Base-by-base conservation (phyloP, 2,329 filamentous ascomycete species). In the Huntiella moniliformis region DNA sequence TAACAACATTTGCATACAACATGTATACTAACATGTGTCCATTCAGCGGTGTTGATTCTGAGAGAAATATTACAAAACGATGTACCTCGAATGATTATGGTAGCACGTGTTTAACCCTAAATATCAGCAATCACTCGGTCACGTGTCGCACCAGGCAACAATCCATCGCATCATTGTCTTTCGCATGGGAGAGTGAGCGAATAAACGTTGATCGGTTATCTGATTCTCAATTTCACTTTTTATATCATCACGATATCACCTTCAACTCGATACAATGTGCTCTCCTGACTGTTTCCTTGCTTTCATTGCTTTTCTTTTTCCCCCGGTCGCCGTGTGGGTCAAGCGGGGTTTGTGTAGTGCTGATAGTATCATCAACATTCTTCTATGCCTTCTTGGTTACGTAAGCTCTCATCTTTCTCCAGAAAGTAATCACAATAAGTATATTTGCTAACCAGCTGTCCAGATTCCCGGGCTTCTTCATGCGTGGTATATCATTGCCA, bases 401-500 rank as follows among this genome's bases (percentile, higher is more conserved):
- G 67, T 70, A 61, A 43, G 66, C 60, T 38, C 34, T n/a, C 18
- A 5, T 31, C 36, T 31, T 38, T 10, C 31, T 10, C 22, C 3
- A 15, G 18, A 44, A 18, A 22, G 22, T 43, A 36, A 39, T 41
- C 44, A 4, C 36, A n/a, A 32, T n/a, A 13, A 33, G 15, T 32
- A n/a, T 11, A 33, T 8, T 41, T 22, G 2, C 33, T 42, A 35
- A 42, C 31, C 10, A 39, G 8, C 17, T 16, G 15, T 38, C 4
- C 53, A 71, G 66, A 63, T 96, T 50, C 88, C 88, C 15, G 88
- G 88, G 51, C 79, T 96, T 42, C 67, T 98, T 2, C 91, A 98
- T 66, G 76, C 87, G 52, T 96, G 91, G 88, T 98, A 96, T 71
- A 93, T 96, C 63, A 95, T 98, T 63, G 74, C 83, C 56, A 81